Evolutionary conservation across 768 basidiomycete species (phyloP), one percentile per base, ranked within the genome.

Genomic region (Pleurotus platypus): DNA sequence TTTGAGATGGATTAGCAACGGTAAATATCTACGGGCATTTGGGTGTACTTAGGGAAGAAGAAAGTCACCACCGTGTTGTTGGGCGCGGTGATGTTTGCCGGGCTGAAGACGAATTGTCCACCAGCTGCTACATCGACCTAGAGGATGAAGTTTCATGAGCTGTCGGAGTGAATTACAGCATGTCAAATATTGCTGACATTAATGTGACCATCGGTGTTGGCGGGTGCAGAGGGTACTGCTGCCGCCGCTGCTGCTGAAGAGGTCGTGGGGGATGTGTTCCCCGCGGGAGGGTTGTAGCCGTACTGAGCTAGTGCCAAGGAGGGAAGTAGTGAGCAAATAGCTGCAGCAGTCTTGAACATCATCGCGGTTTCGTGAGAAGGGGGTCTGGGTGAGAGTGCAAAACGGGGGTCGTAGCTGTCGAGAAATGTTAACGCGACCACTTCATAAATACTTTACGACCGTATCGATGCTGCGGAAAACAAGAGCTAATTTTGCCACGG

Each of bases 11-110:
- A 35, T 35, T 4, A 35, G 30, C 30, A 35, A 35, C 30, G 30
- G 30, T 35, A 11, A 35, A 35, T 35, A 35, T 35, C 30, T 35
- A 9, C 11, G 8, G 30, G 30, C 11, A 11, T 35, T 35, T 11
- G 2, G 11, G 60, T 71, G 59, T 57, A 81, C 81, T 61, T 60
- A 8, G 81, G 79, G 74, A 84, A 80, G 62, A 67, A 78, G 70
- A 84, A 84, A 2, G 78, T 80, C 27, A 84, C 75, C 3, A 69
- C 57, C n/a, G 80, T 78, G n/a, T 78, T 78, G 16, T 78, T 75
- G 4, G 73, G 16, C 0, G 83, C 82, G 13, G 67, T 75, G 60
- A 84, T 61, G 60, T 80, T 79, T 46, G 63, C 26, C 2, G 82
- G 83, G 57, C 62, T 69, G 70, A 77, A 84, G 9, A 67, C 57